These are phyloP conservation scores for Lathyrus oleraceus DNA, from an alignment of 306 rosid species.

Conservation along the genomic window DNA sequence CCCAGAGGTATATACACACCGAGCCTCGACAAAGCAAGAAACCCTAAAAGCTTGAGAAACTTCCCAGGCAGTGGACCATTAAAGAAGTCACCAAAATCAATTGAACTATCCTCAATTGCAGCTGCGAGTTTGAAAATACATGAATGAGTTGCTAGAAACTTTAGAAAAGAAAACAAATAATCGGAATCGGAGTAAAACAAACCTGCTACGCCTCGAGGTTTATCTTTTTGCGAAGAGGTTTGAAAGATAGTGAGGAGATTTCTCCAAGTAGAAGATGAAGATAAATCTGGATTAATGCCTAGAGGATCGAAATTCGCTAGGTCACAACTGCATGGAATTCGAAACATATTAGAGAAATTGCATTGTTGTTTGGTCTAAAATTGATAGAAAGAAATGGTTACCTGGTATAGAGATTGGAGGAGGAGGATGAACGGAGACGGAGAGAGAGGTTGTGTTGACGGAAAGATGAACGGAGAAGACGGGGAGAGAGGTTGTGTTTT, in stretches of 20 bases:
- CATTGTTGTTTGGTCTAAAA: too few species aligned
- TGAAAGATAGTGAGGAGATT: slow-evolving; percentile 49
- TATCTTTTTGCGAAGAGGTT: slow-evolving; percentile 73
- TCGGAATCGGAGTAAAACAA: not conserved
- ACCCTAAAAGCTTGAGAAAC: slow-evolving; percentile 85
- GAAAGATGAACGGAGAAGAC: too few species aligned
- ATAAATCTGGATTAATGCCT: slow-evolving; percentile 62
- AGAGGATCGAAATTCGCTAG: slow-evolving; percentile 75
- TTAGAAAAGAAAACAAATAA: not conserved
- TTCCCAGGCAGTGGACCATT: slow-evolving; percentile 94
- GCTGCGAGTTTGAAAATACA: slow-evolving; percentile 58
- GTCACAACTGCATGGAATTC: slow-evolving; percentile 54
- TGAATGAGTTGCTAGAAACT: slow-evolving; percentile 39
- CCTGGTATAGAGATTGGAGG: too few species aligned
- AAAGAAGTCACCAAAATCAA: slow-evolving; percentile 94
- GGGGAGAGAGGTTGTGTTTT: too few species aligned
- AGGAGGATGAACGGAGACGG: too few species aligned
- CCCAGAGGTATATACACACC: slow-evolving; percentile 93
- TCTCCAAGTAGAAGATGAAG: slow-evolving; percentile 62
- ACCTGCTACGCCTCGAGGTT: slow-evolving; percentile 92
- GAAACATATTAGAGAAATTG: slow-evolving; percentile 3
- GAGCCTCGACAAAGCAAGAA: slow-evolving; percentile 81
- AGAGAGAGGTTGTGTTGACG: too few species aligned
- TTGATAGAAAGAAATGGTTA: too few species aligned
- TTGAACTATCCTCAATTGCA: slow-evolving; percentile 90